These are phyloP conservation scores for Ilyonectria destructans DNA, from an alignment of 2,329 filamentous ascomycete species.

Conservation along the genomic window DNA sequence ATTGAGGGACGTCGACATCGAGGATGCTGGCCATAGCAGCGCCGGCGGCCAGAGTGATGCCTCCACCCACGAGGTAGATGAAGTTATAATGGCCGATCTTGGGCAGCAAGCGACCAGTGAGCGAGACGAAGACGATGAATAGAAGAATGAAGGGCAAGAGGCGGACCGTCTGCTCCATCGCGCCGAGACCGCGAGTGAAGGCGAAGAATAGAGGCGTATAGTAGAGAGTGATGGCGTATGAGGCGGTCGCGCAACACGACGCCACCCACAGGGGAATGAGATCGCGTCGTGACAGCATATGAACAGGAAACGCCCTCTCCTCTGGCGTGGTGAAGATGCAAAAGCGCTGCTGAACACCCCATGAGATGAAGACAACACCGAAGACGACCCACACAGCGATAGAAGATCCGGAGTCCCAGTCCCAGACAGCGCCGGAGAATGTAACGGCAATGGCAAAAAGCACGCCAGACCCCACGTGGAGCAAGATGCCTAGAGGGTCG, in stretches of 20 bases:
- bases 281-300: constrained; percentile 49
- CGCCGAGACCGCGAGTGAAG: constrained; percentile 62
- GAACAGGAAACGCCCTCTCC: constrained; percentile 42
- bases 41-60: constrained; percentile 47
- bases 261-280: constrained; percentile 61
- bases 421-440: constrained; percentile 66
- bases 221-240: constrained; percentile 62
- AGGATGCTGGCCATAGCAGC: constrained; percentile 48
- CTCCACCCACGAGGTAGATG: constrained; percentile 51
- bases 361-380: constrained; percentile 61
- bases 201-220: constrained; percentile 71
- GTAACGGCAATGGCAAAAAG: constrained; percentile 64
- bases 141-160: constrained; percentile 62
- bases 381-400: constrained; percentile 66
- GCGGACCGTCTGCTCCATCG: constrained; percentile 59
- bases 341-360: constrained; percentile 64
- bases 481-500: constrained; percentile 52
- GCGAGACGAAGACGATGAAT: constrained; percentile 55
- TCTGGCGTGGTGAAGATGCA: constrained; percentile 61
- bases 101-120: constrained; percentile 58
- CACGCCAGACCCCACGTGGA: constrained; percentile 53
- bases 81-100: constrained; percentile 56
- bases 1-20: constrained; percentile 43
- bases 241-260: constrained; percentile 55
- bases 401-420: constrained; percentile 62